phyloP scores from a whole-genome alignment of 2,329 filamentous ascomycete species.

The Verticillium dahliae region DNA sequence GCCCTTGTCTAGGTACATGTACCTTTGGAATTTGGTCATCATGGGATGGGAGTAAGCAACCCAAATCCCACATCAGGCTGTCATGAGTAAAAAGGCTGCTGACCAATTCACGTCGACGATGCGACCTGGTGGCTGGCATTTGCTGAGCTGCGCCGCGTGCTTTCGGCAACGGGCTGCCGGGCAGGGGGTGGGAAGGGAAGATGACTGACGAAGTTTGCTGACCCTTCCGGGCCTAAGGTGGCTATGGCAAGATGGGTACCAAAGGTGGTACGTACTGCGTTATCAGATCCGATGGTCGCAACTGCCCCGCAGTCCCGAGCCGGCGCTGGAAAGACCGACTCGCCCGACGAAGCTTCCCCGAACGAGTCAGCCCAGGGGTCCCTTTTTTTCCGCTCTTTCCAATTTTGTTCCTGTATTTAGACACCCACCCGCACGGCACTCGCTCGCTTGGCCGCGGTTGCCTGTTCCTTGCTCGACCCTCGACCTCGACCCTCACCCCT shows the following conservation, averaged over 20 bases:
- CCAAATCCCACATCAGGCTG: too few species aligned
- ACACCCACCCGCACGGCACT: neutral
- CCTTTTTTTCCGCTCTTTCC: neutral
- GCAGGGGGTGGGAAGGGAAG: neutral
- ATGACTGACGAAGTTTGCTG: neutral
- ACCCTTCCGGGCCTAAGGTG: too few species aligned
- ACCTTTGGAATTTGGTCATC: too few species aligned
- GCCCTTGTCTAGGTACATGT: too few species aligned
- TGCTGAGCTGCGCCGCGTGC: too few species aligned
- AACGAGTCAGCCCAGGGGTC: neutral
- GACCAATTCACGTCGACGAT: too few species aligned
- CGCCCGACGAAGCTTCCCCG: neutral
- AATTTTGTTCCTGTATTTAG: neutral
- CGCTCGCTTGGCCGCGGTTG: too few species aligned
- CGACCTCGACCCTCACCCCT: neutral
- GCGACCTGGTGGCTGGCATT: too few species aligned
- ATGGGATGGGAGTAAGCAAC: too few species aligned
- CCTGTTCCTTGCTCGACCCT: neutral
- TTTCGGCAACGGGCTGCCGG: neutral
- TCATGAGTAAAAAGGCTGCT: neutral
- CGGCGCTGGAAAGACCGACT: neutral
- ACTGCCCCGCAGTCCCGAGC: neutral
- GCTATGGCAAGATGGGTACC: too few species aligned
- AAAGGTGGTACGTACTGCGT: neutral
- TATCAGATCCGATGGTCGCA: neutral